Evolutionary conservation across 108 stramenopile species (phyloP).

Genomic region (Bacterosira constricta): DNA sequence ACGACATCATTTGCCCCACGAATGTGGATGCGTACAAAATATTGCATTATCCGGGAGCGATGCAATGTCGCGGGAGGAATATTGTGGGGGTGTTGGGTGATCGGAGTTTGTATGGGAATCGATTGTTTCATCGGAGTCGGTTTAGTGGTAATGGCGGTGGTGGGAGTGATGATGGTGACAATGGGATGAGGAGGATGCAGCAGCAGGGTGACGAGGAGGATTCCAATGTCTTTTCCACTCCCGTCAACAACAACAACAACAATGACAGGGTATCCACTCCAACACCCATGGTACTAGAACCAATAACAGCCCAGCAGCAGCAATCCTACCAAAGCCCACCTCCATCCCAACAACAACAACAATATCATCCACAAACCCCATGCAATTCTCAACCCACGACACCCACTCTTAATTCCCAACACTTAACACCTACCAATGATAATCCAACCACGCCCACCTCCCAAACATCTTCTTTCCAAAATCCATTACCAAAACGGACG

Average conservation of each 20-base stretch:
- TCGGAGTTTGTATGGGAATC: neutral
- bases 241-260: neutral
- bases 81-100: neutral
- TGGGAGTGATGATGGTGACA: neutral
- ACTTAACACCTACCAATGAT: too few species aligned
- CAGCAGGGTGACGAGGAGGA: neutral
- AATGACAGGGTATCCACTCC: too few species aligned
- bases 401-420: too few species aligned
- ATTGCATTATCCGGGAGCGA: neutral
- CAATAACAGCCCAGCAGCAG: too few species aligned
- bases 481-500: neutral
- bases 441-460: too few species aligned
- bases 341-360: too few species aligned
- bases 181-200: neutral
- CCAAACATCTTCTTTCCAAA: neutral
- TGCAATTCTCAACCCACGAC: too few species aligned
- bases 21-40: slow-evolving; percentile 7
- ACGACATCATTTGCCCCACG: neutral
- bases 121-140: neutral
- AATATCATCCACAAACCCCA: too few species aligned
- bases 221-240: neutral
- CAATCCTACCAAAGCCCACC: too few species aligned
- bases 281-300: too few species aligned
- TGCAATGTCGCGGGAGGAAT: slow-evolving; percentile 11
- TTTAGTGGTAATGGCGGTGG: neutral